phyloP scores from a whole-genome alignment of 768 basidiomycete genomes.

The Pleurotus giganteus region DNA sequence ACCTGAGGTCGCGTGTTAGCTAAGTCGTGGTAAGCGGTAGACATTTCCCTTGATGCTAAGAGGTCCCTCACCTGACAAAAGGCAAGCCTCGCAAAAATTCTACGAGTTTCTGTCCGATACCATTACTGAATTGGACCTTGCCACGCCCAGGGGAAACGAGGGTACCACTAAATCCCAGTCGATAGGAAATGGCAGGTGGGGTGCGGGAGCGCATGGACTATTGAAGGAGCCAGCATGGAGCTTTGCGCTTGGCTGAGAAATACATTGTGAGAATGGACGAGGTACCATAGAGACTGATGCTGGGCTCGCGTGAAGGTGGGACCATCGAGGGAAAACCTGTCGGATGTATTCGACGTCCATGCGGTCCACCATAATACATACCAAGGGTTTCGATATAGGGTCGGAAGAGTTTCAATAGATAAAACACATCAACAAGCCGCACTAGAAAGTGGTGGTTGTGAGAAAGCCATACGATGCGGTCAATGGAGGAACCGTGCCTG shows the following conservation, averaged over 20 bases:
- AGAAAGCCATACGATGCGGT: no score
- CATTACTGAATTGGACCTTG: background rate
- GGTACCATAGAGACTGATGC: background rate
- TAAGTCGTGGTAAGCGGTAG: constrained; percentile 3
- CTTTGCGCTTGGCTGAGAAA: background rate
- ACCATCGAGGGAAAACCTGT: background rate
- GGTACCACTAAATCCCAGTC: background rate
- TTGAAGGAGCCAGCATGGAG: background rate
- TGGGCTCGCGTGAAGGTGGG: background rate
- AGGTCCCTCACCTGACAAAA: background rate
- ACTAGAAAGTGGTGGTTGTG: no score
- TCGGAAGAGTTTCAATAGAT: no score
- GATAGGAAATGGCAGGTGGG: background rate
- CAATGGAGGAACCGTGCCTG: no score
- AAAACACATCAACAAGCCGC: no score
- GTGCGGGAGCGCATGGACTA: background rate
- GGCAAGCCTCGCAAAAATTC: background rate
- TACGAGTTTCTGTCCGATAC: constrained; percentile 4
- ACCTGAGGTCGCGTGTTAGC: background rate
- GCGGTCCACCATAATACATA: background rate
- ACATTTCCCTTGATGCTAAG: background rate
- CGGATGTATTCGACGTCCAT: background rate
- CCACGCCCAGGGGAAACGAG: background rate
- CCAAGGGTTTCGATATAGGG: background rate
- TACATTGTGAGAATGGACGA: background rate